Evolutionary conservation across 2,329 filamentous ascomycete species (phyloP).

Genomic region (Myotisia sp.): DNA sequence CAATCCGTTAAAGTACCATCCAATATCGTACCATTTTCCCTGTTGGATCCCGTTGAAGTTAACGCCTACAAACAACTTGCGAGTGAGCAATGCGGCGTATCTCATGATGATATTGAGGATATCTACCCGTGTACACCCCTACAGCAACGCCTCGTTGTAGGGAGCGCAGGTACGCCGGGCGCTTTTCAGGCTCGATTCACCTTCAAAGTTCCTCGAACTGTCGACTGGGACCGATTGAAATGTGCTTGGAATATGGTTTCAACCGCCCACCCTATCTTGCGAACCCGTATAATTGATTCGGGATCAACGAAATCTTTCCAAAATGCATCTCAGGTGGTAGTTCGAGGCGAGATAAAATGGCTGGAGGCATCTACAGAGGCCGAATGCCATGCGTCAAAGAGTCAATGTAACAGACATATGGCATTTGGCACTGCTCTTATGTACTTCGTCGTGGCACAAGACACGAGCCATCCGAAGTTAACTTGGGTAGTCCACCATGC

Average conservation of each 20-base stretch:
- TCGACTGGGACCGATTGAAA: conserved; percentile 23
- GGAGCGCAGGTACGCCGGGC: conserved; percentile 23
- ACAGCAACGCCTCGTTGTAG: conserved; percentile 27
- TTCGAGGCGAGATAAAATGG: conserved; percentile 10
- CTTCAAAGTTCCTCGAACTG: conserved; percentile 16
- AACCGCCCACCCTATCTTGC: background rate
- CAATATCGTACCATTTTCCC: conserved; percentile 2
- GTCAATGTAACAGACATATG: conserved; percentile 5
- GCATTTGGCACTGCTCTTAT: conserved; percentile 10
- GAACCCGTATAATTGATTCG: conserved; percentile 19
- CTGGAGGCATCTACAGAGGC: conserved; percentile 1
- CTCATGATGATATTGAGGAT: conserved; percentile 19
- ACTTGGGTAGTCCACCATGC: conserved; percentile 31
- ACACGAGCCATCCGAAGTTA: conserved; percentile 13
- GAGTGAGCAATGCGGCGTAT: conserved; percentile 5
- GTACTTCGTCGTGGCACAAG: background rate
- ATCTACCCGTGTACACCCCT: conserved; percentile 26
- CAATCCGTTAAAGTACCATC: background rate
- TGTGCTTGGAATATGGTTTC: conserved; percentile 19
- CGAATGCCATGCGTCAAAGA: conserved; percentile 9
- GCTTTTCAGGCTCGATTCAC: conserved; percentile 28
- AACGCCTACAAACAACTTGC: conserved; percentile 1
- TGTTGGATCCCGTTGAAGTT: background rate
- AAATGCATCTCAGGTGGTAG: conserved; percentile 18
- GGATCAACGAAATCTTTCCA: conserved; percentile 12